Evolutionary conservation across 805 yeast species (phyloP).

Genomic region (Metschnikowia peoriensis): DNA sequence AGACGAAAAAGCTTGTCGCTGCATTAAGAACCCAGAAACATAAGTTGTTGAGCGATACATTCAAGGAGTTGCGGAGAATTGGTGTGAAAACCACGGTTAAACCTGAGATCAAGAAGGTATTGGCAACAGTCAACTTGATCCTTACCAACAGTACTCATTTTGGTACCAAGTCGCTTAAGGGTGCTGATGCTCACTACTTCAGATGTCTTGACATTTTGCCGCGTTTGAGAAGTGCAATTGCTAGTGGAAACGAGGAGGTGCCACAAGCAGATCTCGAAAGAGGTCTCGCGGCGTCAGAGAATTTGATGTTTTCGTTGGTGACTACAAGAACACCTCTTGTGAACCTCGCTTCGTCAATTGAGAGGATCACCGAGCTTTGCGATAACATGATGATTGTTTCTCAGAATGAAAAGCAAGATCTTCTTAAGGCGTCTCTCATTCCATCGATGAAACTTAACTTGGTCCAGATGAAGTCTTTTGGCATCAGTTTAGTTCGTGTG

Average conservation of each 20-base stretch:
- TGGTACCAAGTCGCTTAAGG: slow-evolving; percentile 32
- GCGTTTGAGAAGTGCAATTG: slow-evolving; percentile 63
- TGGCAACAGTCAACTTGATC: slow-evolving; percentile 61
- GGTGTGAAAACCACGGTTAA: slow-evolving; percentile 72
- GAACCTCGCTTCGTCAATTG: slow-evolving; percentile 25
- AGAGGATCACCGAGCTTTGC: slow-evolving; percentile 15
- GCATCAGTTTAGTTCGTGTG: slow-evolving; percentile 9
- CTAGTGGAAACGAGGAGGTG: slow-evolving; percentile 65
- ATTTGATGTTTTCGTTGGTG: slow-evolving; percentile 58
- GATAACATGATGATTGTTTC: slow-evolving; percentile 18
- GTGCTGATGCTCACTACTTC: slow-evolving; percentile 55
- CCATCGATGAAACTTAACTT: slow-evolving; percentile 21
- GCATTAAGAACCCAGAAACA: slow-evolving; percentile 79
- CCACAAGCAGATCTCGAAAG: slow-evolving; percentile 72
- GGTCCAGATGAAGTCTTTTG: slow-evolving; percentile 12
- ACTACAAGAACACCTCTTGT: slow-evolving; percentile 49
- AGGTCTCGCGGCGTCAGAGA: slow-evolving; percentile 75
- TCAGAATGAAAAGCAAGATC: slow-evolving; percentile 8
- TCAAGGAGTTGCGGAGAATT: slow-evolving; percentile 69
- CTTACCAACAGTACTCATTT: slow-evolving; percentile 55
- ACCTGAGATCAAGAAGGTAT: slow-evolving; percentile 61
- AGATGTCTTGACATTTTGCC: slow-evolving; percentile 79
- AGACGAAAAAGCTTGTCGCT: slow-evolving; percentile 62
- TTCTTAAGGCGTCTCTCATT: slow-evolving; percentile 18
- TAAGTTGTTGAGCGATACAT: slow-evolving; percentile 70